These are phyloP conservation scores for Collariella sp. DNA, from an alignment of 495 filamentous ascomycete species.

Conservation along the genomic window DNA sequence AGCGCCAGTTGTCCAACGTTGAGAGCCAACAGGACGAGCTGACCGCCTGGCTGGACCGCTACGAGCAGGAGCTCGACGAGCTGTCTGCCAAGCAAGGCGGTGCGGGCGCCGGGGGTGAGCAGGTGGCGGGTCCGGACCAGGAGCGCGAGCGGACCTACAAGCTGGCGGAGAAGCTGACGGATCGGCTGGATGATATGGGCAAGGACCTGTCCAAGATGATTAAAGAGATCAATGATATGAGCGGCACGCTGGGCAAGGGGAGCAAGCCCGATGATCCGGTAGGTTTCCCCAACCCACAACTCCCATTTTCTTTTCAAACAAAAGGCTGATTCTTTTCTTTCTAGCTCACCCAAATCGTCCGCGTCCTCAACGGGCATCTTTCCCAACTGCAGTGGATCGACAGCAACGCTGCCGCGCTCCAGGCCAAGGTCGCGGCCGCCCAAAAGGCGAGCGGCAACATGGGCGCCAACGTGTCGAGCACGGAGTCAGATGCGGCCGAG, in stretches of 20 bases:
- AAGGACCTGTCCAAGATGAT: conserved; percentile 91
- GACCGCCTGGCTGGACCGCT: conserved; percentile 71
- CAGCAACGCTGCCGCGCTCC: conserved; percentile 66
- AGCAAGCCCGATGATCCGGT: conserved; percentile 87
- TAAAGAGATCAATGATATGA: conserved; percentile 89
- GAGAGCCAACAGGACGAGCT: conserved; percentile 90
- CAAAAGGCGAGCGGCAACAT: conserved; percentile 66
- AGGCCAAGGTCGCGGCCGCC: conserved; percentile 66
- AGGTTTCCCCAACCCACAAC: conserved; percentile 32
- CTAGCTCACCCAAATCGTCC: conserved; percentile 86
- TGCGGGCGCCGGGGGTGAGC: conserved; percentile 37
- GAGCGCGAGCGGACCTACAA: conserved; percentile 93
- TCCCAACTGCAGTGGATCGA: conserved; percentile 86
- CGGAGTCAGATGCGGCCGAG: conserved; percentile 59
- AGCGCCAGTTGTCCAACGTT: conserved; percentile 76
- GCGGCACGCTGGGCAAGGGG: conserved; percentile 73
- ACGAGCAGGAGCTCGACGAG: conserved; percentile 80
- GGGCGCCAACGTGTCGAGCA: conserved; percentile 49
- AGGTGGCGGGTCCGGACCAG: conserved; percentile 76
- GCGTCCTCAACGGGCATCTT: conserved; percentile 86
- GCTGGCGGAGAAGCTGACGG: conserved; percentile 80
- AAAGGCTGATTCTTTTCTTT: conserved; percentile 12
- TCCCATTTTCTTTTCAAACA: not conserved
- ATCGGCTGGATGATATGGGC: conserved; percentile 81
- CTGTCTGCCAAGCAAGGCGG: conserved; percentile 61